Evolutionary conservation across 805 yeast species (phyloP).

Genomic region (Jamesozyma hellenica): DNA sequence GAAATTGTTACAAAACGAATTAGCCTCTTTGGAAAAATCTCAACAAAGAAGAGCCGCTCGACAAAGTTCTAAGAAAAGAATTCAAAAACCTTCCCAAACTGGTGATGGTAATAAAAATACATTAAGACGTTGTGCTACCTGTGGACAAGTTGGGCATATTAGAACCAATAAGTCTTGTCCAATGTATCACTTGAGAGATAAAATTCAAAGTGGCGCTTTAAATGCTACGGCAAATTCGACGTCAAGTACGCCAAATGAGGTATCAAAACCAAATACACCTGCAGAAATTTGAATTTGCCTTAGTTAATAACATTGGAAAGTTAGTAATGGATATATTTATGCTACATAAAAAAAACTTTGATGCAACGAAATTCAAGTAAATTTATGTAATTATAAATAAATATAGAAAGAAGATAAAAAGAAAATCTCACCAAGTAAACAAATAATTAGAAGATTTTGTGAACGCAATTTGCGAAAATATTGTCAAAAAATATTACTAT

Average conservation of each 20-base stretch:
- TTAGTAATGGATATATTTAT: too few relatives aligned
- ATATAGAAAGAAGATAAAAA: too few relatives aligned
- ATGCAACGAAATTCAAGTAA: too few relatives aligned
- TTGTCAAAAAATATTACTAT: too few relatives aligned
- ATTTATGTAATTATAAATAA: too few relatives aligned
- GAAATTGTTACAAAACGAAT: conserved; percentile 68
- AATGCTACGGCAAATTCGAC: not conserved
- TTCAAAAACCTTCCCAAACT: conserved; percentile 6
- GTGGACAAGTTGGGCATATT: conserved; percentile 94
- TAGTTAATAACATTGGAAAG: not conserved
- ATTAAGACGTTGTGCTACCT: conserved; percentile 80
- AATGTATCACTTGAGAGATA: conserved; percentile 41
- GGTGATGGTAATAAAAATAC: conserved; percentile 30
- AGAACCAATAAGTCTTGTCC: conserved; percentile 87
- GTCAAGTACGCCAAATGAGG: not conserved
- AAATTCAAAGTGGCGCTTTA: not conserved
- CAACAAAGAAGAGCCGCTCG: conserved; percentile 56
- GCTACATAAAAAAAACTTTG: too few relatives aligned
- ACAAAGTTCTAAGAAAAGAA: conserved; percentile 37
- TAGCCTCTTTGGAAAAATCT: conserved; percentile 73
- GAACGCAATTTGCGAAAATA: too few relatives aligned
- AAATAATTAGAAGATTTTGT: too few relatives aligned
- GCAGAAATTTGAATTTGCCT: not conserved
- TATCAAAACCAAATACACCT: not conserved
- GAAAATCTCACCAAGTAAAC: too few relatives aligned